Base-by-base conservation (phyloP, 1,139 yeast species). In the Magnusiomyces tetraspermus region DNA sequence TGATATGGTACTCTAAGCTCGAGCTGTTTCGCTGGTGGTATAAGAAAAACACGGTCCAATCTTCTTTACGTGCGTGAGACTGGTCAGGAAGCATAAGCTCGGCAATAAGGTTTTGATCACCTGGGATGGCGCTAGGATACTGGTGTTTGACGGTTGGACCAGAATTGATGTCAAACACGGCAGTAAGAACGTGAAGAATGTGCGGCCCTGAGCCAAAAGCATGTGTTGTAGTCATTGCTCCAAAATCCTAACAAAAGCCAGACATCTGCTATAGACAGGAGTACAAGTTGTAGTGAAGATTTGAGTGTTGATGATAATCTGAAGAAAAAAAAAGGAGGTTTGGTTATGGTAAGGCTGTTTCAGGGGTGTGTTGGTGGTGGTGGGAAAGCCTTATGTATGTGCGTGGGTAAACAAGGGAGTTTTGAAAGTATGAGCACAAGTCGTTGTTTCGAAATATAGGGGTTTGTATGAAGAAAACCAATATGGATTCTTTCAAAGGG, bases 31-130 rank as follows among this genome's bases (percentile, higher is more conserved):
- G 54, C 47, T 58, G 60, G 53, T 72, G 63, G 63, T 76, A 78
- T 41, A 81, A 68, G 53, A 80, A 68, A 58, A 80, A 79, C 31
- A 80, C 68, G 4, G 85, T 80, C 71, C 74, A 80, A 65, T 81
- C 86, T 60, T 80, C 83, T 31, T 71, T 71, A 48, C 85, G 65
- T 53, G 75, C 76, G 62, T 81, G 85, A 48, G 79, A 77, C 62
- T 80, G 84, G 61, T 81, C 86, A 0, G 86, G 86, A 44, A 81
- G 67, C 82, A 81, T 78, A 49, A 81, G 70, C 62, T 81, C 85
- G 0, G 84, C 83, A 19, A 52, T 50, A 10, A 54, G 49, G 8
- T 50, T 51, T 23, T 19, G 19, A 36, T 54, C 57, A 41, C 55
- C 51, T 26, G 50, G 38, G 28, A 52, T 50, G 11, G 53, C 43